Conservation (phyloP, 2,329 filamentous ascomycete species). For the Diaporthe sp. region DNA sequence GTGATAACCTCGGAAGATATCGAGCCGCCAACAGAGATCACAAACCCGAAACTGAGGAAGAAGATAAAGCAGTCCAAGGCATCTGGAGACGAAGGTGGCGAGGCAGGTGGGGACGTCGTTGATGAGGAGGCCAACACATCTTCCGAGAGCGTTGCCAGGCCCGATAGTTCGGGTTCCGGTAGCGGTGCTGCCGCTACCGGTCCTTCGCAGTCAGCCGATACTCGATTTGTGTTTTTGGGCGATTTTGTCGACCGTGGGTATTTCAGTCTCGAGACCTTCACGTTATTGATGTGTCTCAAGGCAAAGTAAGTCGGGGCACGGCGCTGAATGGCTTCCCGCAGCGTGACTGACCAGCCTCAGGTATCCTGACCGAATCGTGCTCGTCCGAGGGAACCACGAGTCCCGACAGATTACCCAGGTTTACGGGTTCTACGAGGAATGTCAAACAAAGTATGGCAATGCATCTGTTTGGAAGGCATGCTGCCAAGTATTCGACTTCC, state of each 20-base stretch:
- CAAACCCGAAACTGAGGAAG: slow-evolving; percentile 86
- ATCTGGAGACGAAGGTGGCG: slow-evolving; percentile 48
- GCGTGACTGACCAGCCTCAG: slow-evolving; percentile 60
- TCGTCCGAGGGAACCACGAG: slow-evolving; percentile 98
- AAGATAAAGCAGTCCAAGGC: slow-evolving; percentile 80
- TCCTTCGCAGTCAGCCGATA: slow-evolving; percentile 65
- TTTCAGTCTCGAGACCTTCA: slow-evolving; percentile 98
- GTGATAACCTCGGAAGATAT: slow-evolving; percentile 93
- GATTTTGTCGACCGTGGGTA: slow-evolving; percentile 98
- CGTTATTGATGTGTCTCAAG: slow-evolving; percentile 95
- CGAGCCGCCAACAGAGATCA: slow-evolving; percentile 91
- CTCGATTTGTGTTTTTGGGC: slow-evolving; percentile 75
- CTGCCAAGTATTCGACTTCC: slow-evolving; percentile 98
- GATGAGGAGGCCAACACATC: slow-evolving; percentile 63
- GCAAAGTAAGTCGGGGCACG: slow-evolving; percentile 63
- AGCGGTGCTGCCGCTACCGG: slow-evolving; percentile 53
- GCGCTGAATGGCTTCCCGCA: slow-evolving; percentile 30
- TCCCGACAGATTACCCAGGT: slow-evolving; percentile 98
- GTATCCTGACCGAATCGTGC: slow-evolving; percentile 94
- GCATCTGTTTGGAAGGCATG: slow-evolving; percentile 99
- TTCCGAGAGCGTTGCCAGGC: slow-evolving; percentile 62
- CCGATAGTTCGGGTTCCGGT: slow-evolving; percentile 51
- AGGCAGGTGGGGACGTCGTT: slow-evolving; percentile 58
- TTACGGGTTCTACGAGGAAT: slow-evolving; percentile 99
- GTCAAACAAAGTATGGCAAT: slow-evolving; percentile 97